Conservation (phyloP, 192 early-diverging fungal species). For the Coemansia interrupta region DNA sequence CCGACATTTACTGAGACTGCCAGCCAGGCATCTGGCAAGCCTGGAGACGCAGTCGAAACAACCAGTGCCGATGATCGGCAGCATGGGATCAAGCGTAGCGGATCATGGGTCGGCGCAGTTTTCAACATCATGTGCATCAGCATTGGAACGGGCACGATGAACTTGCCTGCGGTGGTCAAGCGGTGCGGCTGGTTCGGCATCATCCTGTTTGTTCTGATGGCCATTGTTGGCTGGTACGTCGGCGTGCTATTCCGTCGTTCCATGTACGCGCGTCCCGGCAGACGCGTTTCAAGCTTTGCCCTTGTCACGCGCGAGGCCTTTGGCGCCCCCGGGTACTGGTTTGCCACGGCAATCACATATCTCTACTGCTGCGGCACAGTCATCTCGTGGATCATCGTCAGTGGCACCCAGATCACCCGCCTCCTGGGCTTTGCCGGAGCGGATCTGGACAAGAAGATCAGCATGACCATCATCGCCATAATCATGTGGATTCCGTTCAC, state of each 20-base stretch:
- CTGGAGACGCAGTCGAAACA: background rate
- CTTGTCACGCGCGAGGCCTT: slow-evolving; percentile 68
- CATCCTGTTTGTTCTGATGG: slow-evolving; percentile 64
- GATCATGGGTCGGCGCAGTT: slow-evolving; percentile 57
- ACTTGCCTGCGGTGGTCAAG: slow-evolving; percentile 71
- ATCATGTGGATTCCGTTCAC: slow-evolving; percentile 76
- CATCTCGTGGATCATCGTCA: slow-evolving; percentile 69
- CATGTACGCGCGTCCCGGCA: slow-evolving; percentile 65
- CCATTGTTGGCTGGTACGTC: slow-evolving; percentile 69
- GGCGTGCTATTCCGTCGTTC: slow-evolving; percentile 69
- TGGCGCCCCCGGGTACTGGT: slow-evolving; percentile 60
- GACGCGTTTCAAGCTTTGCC: slow-evolving; percentile 59
- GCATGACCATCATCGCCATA: slow-evolving; percentile 65
- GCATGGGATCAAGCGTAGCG: slow-evolving; percentile 46
- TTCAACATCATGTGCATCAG: slow-evolving; percentile 71
- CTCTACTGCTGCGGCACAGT: slow-evolving; percentile 66
- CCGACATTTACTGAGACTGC: slow-evolving; percentile 4
- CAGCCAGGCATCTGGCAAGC: slow-evolving; percentile 1
- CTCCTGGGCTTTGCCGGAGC: slow-evolving; percentile 52
- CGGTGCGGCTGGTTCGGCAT: slow-evolving; percentile 78
- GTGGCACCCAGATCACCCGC: slow-evolving; percentile 64
- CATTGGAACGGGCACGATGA: slow-evolving; percentile 76
- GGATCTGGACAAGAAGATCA: slow-evolving; percentile 49
- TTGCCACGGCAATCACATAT: slow-evolving; percentile 56
- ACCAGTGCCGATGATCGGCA: slow-evolving; percentile 9